Base-by-base conservation (phyloP, 805 yeast species). In the Pichia californica region DNA sequence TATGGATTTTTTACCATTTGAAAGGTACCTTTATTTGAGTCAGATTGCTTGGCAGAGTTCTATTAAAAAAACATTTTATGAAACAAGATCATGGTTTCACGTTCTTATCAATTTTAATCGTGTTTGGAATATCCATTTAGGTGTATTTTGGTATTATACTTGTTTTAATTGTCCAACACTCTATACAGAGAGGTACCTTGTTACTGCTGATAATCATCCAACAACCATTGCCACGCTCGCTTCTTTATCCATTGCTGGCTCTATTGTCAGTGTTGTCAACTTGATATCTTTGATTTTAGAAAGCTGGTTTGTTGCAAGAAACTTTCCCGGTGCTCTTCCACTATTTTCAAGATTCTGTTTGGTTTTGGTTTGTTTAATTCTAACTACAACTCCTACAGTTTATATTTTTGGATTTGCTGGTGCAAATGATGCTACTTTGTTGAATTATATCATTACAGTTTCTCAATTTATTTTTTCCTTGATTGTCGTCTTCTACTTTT, bases 121-220 rank as follows among this genome's bases (percentile, higher is more conserved):
- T 44, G 77, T 83, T 41, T 83, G 91, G 89, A 79, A 83, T 42
- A 74, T 85, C 39, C 95, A 86, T 56, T 66, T 79, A 31, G 70
- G 86, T 1, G 67, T 79, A 28, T 86, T 83, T 59, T 86, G 95
- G 95, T 76, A 78, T 45, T 86, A 79, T 56, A 82, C 88, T 0
- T 59, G 81, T 35, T 74, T 73, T 57, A 83, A 86, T 57, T 68
- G 88, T 0, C 80, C 85, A 1, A 73, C 84, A 0, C 64, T 86
- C 25, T 85, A 82, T 58, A 81, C 88, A 0, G 63, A 64, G 31
- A 64, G 74, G 41, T 83, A 82, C 55, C 66, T 66, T 40, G 77
- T 75, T 31, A 56, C 67, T 7, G 50, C 68, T 36, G 73, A 83
- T 53, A 81, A 76, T 56, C 74, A 73, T 27, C 94, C 95, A 1